Evolutionary conservation across 306 rosid genomes (phyloP), one percentile per base, ranked within the genome.

Genomic region (Adenanthera pavonina): DNA sequence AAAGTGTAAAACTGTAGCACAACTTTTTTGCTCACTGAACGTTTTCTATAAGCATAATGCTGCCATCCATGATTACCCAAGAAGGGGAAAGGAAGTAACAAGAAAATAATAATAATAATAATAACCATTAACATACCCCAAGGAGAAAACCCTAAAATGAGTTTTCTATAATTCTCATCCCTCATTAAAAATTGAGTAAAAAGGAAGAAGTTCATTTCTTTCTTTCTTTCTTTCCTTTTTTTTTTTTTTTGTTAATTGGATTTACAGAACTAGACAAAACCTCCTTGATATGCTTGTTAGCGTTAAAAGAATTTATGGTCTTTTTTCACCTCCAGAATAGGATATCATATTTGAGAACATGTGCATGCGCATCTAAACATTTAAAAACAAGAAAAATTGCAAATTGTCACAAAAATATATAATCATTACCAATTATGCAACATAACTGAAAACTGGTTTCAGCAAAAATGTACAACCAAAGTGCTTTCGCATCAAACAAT

Each of bases 61-160:
- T 69, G 51, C 14, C 9, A 40, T 5, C 49, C 57, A 70, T 33
- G 41, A 75, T 19, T 60, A 48, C 40, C 30, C 46, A 14, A 8
- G 10, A 61, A 75, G 56, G 35, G 62, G 53, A 74, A 74, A 47
- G 33, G 25, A 20, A 69, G 69, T 74, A 68, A 41, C 46, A 41
- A 41, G 46, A 41, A 41, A 69, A 68, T 46, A 70, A 76, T 25
- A 25, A 43, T 57, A 47, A 14, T 40, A 2, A 38, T 2, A 38
- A 2, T 3, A 38, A 38, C 41, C 64, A 80, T 41, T 53, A 77
- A 17, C 44, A 65, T 56, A 67, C 77, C 70, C n/a, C 16, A 33
- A 83, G n/a, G 52, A 68, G 49, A 64, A 83, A 13, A 25, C n/a
- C 56, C 41, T 69, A 36, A 59, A 25, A 84, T 51, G 70, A 75